phyloP scores from a whole-genome alignment of 805 yeast species.

The Candida oleophila region DNA sequence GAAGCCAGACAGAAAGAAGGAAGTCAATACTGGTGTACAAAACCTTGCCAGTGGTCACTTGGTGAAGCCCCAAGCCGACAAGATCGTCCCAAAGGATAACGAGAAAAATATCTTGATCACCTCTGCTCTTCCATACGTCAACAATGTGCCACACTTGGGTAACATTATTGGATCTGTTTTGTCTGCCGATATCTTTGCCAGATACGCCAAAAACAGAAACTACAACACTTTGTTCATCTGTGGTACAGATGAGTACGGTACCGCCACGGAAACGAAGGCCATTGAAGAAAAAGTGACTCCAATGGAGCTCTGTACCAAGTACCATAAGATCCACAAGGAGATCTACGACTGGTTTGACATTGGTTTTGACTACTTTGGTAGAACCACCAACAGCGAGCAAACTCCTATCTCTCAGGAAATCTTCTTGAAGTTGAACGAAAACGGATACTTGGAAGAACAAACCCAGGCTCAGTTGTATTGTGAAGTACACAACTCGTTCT shows the following conservation, averaged over 20 bases:
- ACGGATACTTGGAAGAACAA: conserved; percentile 81
- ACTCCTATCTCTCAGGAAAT: conserved; percentile 96
- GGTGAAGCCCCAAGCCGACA: conserved; percentile 28
- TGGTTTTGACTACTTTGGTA: conserved; percentile 91
- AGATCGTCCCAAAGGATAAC: conserved; percentile 56
- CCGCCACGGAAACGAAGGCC: conserved; percentile 99
- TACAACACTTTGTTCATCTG: conserved; percentile 84
- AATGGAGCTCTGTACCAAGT: conserved; percentile 84
- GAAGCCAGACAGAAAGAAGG: conserved; percentile 31
- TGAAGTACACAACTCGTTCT: conserved; percentile 81
- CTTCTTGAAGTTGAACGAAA: conserved; percentile 71
- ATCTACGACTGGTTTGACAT: conserved; percentile 97
- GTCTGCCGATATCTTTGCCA: conserved; percentile 89
- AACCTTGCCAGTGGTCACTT: conserved; percentile 30
- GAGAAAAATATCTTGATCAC: conserved; percentile 86
- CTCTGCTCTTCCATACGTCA: conserved; percentile 96
- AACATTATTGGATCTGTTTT: conserved; percentile 94
- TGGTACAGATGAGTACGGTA: conserved; percentile 99
- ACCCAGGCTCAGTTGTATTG: conserved; percentile 89
- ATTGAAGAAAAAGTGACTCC: conserved; percentile 91
- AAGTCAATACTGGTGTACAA: conserved; percentile 39
- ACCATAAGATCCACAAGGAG: conserved; percentile 78
- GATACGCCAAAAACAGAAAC: conserved; percentile 86
- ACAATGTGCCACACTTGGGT: conserved; percentile 98
- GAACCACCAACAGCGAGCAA: conserved; percentile 90